A percentile compares a stretch with the other conserved stretches of the same genome.
These are phyloP conservation scores for Akanthomyces dipterigenus DNA, from an alignment of 2,329 filamentous ascomycete genomes.

Conservation along the genomic window DNA sequence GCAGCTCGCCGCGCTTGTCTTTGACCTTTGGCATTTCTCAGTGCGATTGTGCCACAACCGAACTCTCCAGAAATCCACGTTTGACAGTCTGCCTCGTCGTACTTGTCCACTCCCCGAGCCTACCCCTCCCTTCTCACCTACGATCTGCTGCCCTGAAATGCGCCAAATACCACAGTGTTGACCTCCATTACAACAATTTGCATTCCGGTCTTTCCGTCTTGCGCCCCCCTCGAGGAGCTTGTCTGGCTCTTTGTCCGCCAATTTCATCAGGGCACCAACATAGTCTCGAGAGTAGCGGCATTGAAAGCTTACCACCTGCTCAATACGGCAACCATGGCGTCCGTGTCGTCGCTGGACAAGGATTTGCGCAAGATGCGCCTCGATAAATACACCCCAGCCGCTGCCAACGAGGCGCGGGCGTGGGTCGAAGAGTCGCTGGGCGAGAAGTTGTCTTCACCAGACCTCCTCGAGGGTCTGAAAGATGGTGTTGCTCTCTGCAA, in stretches of 20 bases:
- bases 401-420: conserved; percentile 72
- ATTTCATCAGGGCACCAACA: neutral
- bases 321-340: conserved; percentile 60
- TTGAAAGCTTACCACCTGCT: neutral
- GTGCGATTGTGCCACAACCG: too few relatives aligned
- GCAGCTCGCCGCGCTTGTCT: too few relatives aligned
- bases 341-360: conserved; percentile 86
- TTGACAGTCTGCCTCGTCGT: neutral
- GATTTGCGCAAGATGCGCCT: conserved; percentile 91
- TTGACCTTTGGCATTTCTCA: neutral
- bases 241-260: neutral
- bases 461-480: conserved; percentile 79
- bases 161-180: conserved; percentile 13
- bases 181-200: conserved; percentile 9
- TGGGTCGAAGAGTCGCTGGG: conserved; percentile 85
- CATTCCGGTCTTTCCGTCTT: conserved; percentile 13
- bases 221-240: neutral
- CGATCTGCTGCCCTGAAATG: conserved; percentile 10
- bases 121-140: conserved; percentile 7
- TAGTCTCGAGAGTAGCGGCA: neutral
- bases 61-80: neutral
- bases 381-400: conserved; percentile 85
- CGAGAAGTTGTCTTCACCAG: conserved; percentile 62
- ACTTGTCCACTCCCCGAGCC: neutral
- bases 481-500: conserved; percentile 91